These are phyloP conservation scores for Solanum dulcamara DNA, from an alignment of 257 asterid species.

Conservation along the genomic window DNA sequence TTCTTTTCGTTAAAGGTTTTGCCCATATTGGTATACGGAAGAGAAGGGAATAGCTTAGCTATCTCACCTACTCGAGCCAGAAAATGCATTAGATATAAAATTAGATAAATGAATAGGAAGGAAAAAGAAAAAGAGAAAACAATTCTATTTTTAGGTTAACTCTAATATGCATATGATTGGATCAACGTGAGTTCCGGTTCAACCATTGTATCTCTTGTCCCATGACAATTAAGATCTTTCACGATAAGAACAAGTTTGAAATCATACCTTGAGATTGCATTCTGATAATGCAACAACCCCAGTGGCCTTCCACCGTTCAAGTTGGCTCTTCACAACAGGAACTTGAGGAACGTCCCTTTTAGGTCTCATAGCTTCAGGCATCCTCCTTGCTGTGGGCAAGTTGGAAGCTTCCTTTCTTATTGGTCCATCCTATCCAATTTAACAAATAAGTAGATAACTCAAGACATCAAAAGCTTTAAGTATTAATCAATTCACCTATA, in stretches of 20 bases:
- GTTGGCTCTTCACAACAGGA: conserved; percentile 26
- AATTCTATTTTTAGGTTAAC: neutral
- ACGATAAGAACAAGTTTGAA: neutral
- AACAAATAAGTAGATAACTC: neutral
- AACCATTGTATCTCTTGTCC: neutral
- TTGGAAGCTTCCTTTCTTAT: conserved; percentile 35
- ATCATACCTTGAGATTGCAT: conserved; percentile 44
- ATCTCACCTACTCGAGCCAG: neutral
- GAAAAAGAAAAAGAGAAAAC: neutral
- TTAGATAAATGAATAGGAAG: neutral
- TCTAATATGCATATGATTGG: neutral
- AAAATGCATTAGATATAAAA: neutral
- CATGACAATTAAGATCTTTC: neutral
- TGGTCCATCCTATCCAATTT: conserved; percentile 49
- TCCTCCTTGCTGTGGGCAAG: conserved; percentile 14
- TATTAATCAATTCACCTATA: neutral
- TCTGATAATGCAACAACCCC: conserved; percentile 60
- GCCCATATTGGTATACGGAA: neutral
- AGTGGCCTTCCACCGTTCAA: conserved; percentile 66
- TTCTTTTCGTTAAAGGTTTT: neutral
- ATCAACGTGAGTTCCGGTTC: neutral
- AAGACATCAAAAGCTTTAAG: neutral
- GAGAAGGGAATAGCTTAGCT: neutral
- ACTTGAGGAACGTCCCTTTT: conserved; percentile 19
- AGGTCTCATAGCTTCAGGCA: conserved; percentile 8